phyloP scores from a whole-genome alignment of 495 filamentous ascomycete genomes.

The Neurospora discreta region DNA sequence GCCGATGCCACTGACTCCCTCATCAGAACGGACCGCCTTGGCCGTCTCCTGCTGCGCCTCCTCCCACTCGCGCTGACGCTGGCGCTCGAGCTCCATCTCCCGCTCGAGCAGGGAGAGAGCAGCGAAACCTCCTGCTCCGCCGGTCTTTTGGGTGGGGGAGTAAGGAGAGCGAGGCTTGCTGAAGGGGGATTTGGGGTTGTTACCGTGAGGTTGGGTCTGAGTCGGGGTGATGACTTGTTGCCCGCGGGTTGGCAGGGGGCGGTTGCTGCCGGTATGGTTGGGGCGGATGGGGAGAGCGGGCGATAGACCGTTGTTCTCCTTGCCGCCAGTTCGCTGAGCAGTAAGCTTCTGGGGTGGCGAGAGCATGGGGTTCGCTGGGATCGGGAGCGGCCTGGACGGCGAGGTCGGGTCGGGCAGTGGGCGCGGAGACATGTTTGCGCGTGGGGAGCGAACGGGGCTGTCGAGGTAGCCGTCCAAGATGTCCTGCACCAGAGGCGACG shows the following conservation, averaged over 20 bases:
- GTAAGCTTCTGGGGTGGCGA: constrained; percentile 21
- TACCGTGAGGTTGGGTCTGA: background rate
- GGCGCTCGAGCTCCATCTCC: constrained; percentile 92
- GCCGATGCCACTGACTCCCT: constrained; percentile 41
- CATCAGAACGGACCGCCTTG: constrained; percentile 39
- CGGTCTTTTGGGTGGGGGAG: constrained; percentile 51
- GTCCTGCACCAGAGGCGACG: background rate
- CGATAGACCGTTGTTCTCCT: background rate
- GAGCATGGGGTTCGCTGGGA: constrained; percentile 11
- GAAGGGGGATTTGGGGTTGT: background rate
- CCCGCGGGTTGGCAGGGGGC: constrained; percentile 27
- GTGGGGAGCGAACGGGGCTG: constrained; percentile 2
- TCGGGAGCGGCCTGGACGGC: constrained; percentile 5
- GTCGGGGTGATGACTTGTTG: background rate
- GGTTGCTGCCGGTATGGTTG: constrained; percentile 43
- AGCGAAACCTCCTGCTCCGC: constrained; percentile 49
- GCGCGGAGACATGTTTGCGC: constrained; percentile 13
- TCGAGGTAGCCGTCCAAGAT: background rate
- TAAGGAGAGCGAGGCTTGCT: background rate
- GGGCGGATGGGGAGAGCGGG: background rate
- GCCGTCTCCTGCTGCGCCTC: constrained; percentile 68
- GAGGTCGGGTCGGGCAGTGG: constrained; percentile 34
- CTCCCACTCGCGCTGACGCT: constrained; percentile 92
- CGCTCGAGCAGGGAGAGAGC: constrained; percentile 77
- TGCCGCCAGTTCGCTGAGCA: constrained; percentile 24